These are phyloP conservation scores for Vigna reflexopilosa DNA, from an alignment of 306 rosid species.

Conservation along the genomic window DNA sequence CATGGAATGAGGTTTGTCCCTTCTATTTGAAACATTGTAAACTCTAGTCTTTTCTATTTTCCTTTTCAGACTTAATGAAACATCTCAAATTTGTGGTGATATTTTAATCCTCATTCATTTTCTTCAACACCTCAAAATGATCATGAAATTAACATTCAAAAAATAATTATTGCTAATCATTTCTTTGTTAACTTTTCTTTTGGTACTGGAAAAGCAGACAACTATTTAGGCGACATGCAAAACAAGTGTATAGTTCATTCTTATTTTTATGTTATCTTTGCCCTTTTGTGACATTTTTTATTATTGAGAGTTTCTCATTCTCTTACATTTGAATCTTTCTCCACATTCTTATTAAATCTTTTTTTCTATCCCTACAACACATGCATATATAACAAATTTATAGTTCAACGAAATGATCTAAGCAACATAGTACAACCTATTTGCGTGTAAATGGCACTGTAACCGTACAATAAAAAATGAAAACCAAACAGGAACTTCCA, in stretches of 20 bases:
- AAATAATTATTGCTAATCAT: not conserved
- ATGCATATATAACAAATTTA: constrained; percentile 2
- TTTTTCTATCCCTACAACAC: not conserved
- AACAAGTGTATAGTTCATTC: not conserved
- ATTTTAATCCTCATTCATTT: constrained; percentile 24
- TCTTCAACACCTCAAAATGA: constrained; percentile 21
- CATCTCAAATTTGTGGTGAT: not conserved
- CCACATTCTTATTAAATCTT: not conserved
- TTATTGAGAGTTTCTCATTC: not conserved
- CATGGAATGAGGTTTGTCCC: constrained; percentile 1
- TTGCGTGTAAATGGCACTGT: no score
- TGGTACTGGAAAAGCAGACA: constrained; percentile 22
- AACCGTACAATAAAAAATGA: no score
- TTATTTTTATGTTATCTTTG: not conserved
- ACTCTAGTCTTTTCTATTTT: not conserved
- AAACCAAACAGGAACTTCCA: not conserved
- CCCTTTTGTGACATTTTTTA: not conserved
- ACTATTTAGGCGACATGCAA: not conserved
- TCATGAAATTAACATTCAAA: constrained; percentile 37
- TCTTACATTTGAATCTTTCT: not conserved
- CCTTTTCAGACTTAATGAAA: not conserved
- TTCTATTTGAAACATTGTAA: constrained; percentile 27
- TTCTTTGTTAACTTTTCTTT: not conserved
- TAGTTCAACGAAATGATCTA: constrained; percentile 14
- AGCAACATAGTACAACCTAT: not conserved